phyloP scores from a whole-genome alignment of 1,284 basidiomycete species.

The Tausonia pullulans region DNA sequence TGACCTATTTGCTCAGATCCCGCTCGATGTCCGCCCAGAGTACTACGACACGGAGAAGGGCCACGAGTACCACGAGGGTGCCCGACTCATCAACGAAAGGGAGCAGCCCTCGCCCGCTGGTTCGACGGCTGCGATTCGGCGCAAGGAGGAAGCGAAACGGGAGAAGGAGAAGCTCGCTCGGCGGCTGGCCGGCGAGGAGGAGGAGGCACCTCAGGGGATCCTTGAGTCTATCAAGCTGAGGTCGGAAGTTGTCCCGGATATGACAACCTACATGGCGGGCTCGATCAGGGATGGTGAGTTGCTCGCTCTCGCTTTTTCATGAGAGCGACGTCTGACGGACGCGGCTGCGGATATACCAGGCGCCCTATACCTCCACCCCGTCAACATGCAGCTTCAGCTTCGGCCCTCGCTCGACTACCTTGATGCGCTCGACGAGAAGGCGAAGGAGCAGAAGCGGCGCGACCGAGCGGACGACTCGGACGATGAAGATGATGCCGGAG shows the following conservation, averaged over 20 bases:
- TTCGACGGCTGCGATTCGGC: neutral
- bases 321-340: too few relatives aligned
- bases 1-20: slow-evolving; percentile 2
- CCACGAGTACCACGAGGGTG: slow-evolving; percentile 10
- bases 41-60: slow-evolving; percentile 14
- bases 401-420: slow-evolving; percentile 17
- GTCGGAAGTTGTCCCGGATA: slow-evolving; percentile 15
- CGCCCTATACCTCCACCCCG: slow-evolving; percentile 14
- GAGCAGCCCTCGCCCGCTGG: slow-evolving; percentile 4
- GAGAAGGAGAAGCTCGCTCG: slow-evolving; percentile 8
- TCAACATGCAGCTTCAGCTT: slow-evolving; percentile 13
- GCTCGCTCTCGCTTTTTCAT: neutral
- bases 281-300: slow-evolving; percentile 11
- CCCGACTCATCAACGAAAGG: slow-evolving; percentile 8
- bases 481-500: slow-evolving; percentile 6
- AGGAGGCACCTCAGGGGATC: neutral
- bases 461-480: slow-evolving; percentile 14
- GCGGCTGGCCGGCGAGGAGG: neutral
- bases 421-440: slow-evolving; percentile 13
- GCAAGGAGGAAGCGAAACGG: neutral
- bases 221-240: slow-evolving; percentile 12
- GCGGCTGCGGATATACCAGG: neutral
- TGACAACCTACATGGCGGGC: slow-evolving; percentile 15
- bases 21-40: slow-evolving; percentile 12
- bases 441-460: slow-evolving; percentile 10